Evolutionary conservation across 176 grass and related monocot genomes (phyloP), one percentile per base, ranked within the genome.

Genomic region (Oryza glaberrima): DNA sequence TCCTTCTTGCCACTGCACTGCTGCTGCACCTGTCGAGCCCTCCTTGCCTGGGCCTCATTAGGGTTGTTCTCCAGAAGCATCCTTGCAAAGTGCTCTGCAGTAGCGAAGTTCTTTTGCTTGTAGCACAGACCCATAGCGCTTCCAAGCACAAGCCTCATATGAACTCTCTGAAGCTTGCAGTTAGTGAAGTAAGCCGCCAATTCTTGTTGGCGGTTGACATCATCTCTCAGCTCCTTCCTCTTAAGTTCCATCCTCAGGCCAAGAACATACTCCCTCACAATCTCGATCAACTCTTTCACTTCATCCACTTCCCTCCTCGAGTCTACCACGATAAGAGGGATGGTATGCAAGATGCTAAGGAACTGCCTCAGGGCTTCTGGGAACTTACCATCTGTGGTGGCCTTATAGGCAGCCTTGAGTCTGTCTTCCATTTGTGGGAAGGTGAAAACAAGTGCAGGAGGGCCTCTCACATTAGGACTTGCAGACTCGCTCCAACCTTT

Each of bases 131-230:
- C 73, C 96, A 98, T 98, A 58, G 96, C 96, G 15, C 78, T 95
- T 0, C 77, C 69, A 36, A 98, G 90, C 70, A 94, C 96, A 11
- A 98, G 96, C 34, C 91, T 88, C 88, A 92, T 91, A 82, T 98
- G 96, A 77, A 98, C 78, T 79, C 88, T 94, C 79, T 98, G 96
- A 77, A 98, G 91, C 65, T 98, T 98, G 78, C 96, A 95, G 84
- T 98, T 98, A 26, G 96, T 95, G 82, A 98, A 98, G 81, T 98
- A 98, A 13, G 96, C 96, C 5, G 96, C 91, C 76, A 98, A 81
- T 70, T 98, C 96, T 72, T 94, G 91, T 75, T 98, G 96, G 70
- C 81, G 86, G 76, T 87, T 83, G 11, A 72, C 77, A 69, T 96
- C 76, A 35, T 96, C 90, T 84, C 77, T 98, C 61, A 89, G 7